Evolutionary conservation across 176 grass and related monocot species (phyloP).

Genomic region (Otatea glauca): DNA sequence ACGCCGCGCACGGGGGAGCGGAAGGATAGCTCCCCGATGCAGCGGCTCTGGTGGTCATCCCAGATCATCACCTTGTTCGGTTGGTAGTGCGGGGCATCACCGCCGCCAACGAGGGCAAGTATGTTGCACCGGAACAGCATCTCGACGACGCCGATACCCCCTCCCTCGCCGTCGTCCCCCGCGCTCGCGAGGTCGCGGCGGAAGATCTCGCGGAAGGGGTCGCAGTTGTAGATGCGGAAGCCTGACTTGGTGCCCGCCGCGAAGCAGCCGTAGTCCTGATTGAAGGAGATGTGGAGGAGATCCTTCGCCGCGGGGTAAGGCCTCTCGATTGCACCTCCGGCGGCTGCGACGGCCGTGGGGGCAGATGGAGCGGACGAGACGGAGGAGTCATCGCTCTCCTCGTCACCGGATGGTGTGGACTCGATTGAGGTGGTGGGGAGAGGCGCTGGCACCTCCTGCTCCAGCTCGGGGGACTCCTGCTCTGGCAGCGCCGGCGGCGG

Average conservation of each 20-base stretch:
- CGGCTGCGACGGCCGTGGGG: neutral
- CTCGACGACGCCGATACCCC: slow-evolving; percentile 74
- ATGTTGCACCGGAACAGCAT: slow-evolving; percentile 96
- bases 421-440: slow-evolving; percentile 41
- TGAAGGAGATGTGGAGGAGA: slow-evolving; percentile 89
- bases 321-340: neutral
- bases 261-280: slow-evolving; percentile 99
- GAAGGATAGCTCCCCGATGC: slow-evolving; percentile 96
- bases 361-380: slow-evolving; percentile 6
- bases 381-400: slow-evolving; percentile 32
- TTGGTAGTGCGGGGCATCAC: slow-evolving; percentile 60
- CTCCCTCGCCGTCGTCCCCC: slow-evolving; percentile 36
- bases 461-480: neutral
- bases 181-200: slow-evolving; percentile 65
- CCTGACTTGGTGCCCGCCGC: slow-evolving; percentile 80
- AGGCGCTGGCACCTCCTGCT: neutral
- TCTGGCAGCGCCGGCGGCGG: neutral
- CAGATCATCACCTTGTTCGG: slow-evolving; percentile 94
- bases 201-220: slow-evolving; percentile 99
- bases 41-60: slow-evolving; percentile 92
- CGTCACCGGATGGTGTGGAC: slow-evolving; percentile 50
- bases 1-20: slow-evolving; percentile 71
- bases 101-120: slow-evolving; percentile 79
- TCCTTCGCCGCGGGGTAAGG: slow-evolving; percentile 42
- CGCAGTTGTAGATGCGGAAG: slow-evolving; percentile 98